Percentiles rank a stretch among this genome's conserved stretches.
Evolutionary conservation across 1,284 basidiomycete species (phyloP).

Genomic region (Prillingera fragicola): DNA sequence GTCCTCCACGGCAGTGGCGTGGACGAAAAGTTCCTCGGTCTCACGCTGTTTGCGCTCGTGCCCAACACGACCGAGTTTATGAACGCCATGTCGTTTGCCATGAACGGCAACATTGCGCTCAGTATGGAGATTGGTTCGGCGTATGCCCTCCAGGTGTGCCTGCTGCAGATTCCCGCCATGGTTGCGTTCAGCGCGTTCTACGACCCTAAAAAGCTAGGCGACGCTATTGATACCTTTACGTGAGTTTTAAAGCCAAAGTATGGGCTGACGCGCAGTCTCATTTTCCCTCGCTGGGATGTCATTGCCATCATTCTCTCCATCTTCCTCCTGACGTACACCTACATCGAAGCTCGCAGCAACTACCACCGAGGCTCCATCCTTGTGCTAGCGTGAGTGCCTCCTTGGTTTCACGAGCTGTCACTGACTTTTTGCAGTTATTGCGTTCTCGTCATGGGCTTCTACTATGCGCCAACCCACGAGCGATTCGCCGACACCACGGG

Average conservation of each 20-base stretch:
- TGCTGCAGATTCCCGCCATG: slow-evolving; percentile 98
- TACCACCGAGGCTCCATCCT: slow-evolving; percentile 93
- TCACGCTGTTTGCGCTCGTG: slow-evolving; percentile 94
- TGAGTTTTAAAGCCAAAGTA: slow-evolving; percentile 46
- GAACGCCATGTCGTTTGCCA: slow-evolving; percentile 99
- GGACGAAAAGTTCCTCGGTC: slow-evolving; percentile 94
- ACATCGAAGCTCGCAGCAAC: slow-evolving; percentile 96
- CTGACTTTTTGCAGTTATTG: slow-evolving; percentile 57
- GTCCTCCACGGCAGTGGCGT: slow-evolving; percentile 88
- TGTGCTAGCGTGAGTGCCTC: slow-evolving; percentile 64
- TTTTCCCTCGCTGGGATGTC: slow-evolving; percentile 98
- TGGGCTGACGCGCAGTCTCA: slow-evolving; percentile 57
- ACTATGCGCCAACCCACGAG: slow-evolving; percentile 61
- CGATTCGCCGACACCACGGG: too few species aligned
- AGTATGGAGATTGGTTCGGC: slow-evolving; percentile 99
- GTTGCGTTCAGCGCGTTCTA: slow-evolving; percentile 97
- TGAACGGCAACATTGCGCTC: slow-evolving; percentile 94
- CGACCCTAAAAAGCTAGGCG: slow-evolving; percentile 72
- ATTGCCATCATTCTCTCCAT: slow-evolving; percentile 89
- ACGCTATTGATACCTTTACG: slow-evolving; percentile 82
- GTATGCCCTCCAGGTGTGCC: slow-evolving; percentile 95
- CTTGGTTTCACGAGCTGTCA: not conserved
- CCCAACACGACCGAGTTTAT: slow-evolving; percentile 99
- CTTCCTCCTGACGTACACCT: slow-evolving; percentile 97
- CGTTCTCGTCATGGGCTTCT: slow-evolving; percentile 72